A percentile compares a stretch with the other conserved stretches of the same genome.
phyloP scores from a whole-genome alignment of 2,329 filamentous ascomycete genomes.

The Penicillium sp. region DNA sequence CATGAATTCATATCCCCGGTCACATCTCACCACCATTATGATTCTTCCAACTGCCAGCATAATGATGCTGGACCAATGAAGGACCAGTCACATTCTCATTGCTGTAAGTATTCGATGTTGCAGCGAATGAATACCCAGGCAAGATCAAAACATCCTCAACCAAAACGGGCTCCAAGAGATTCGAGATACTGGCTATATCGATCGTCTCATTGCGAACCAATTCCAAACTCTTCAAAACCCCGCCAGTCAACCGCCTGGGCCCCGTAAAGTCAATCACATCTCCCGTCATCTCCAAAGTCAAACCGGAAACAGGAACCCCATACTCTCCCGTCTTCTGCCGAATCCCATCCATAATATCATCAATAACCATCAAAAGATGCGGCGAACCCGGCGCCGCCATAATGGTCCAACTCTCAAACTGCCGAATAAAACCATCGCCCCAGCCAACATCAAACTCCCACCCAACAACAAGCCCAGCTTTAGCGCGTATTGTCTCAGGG shows the following conservation, averaged over 20 bases:
- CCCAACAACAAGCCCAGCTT: constrained; percentile 4
- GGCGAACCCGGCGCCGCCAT: constrained; percentile 3
- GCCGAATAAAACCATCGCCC: constrained; percentile 1
- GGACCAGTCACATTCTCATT: constrained; percentile 2
- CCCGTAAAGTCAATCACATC: constrained; percentile 11
- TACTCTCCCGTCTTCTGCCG: neutral
- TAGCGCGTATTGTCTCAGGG: neutral
- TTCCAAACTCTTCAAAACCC: constrained; percentile 5
- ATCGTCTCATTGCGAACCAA: neutral
- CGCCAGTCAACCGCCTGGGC: constrained; percentile 3
- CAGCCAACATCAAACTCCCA: constrained; percentile 9
- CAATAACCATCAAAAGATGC: constrained; percentile 9
- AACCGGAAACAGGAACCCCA: neutral
- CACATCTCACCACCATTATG: constrained; percentile 6
- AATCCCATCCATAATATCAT: constrained; percentile 9
- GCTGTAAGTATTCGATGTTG: neutral
- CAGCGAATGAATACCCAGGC: constrained; percentile 7
- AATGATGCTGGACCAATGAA: constrained; percentile 9
- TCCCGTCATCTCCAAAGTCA: constrained; percentile 1
- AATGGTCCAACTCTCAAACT: constrained; percentile 11
- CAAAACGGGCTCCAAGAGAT: constrained; percentile 2
- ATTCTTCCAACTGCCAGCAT: constrained; percentile 13
- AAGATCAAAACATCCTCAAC: constrained; percentile 11
- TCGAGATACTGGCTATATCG: constrained; percentile 1
- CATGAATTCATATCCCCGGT: neutral